phyloP scores from a whole-genome alignment of 371 early-diverging fungal genomes.

The Mucor piriformis region DNA sequence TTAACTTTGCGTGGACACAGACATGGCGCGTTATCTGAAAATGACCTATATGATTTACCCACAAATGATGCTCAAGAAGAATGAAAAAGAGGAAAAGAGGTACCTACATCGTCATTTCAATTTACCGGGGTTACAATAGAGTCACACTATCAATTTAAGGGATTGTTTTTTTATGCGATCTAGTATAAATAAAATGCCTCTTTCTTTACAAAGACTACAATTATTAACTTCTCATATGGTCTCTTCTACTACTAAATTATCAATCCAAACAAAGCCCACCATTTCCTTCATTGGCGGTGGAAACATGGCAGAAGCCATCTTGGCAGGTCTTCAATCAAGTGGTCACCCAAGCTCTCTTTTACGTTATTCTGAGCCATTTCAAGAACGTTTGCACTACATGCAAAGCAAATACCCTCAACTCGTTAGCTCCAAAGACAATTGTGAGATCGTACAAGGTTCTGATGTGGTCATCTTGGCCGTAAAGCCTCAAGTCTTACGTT shows the following conservation, averaged over 20 bases:
- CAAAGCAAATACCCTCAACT: slow-evolving; percentile 60
- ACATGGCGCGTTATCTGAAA: slow-evolving; percentile 39
- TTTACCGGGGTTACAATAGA: neutral
- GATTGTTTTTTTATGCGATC: neutral
- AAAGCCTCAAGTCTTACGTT: slow-evolving; percentile 85
- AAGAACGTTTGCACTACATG: slow-evolving; percentile 68
- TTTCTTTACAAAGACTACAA: slow-evolving; percentile 15
- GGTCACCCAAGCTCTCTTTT: slow-evolving; percentile 73
- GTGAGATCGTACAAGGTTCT: slow-evolving; percentile 50
- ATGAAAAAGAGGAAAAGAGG: neutral
- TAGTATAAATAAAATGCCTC: slow-evolving; percentile 1
- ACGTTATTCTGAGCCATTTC: slow-evolving; percentile 83
- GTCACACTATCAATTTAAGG: neutral
- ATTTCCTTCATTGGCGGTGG: slow-evolving; percentile 90
- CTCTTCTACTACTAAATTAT: slow-evolving; percentile 16
- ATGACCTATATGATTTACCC: slow-evolving; percentile 38
- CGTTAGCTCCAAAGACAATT: slow-evolving; percentile 46
- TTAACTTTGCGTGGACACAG: slow-evolving; percentile 17
- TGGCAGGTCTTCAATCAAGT: slow-evolving; percentile 78
- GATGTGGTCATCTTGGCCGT: slow-evolving; percentile 88
- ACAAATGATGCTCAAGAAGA: neutral
- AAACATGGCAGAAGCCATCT: slow-evolving; percentile 93
- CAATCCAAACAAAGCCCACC: slow-evolving; percentile 25
- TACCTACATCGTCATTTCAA: slow-evolving; percentile 1
- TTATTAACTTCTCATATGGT: slow-evolving; percentile 27